Percentiles rank a stretch among this genome's conserved stretches.
Conservation (phyloP, 129 eudicot species). For the Dittrichia graveolens region DNA sequence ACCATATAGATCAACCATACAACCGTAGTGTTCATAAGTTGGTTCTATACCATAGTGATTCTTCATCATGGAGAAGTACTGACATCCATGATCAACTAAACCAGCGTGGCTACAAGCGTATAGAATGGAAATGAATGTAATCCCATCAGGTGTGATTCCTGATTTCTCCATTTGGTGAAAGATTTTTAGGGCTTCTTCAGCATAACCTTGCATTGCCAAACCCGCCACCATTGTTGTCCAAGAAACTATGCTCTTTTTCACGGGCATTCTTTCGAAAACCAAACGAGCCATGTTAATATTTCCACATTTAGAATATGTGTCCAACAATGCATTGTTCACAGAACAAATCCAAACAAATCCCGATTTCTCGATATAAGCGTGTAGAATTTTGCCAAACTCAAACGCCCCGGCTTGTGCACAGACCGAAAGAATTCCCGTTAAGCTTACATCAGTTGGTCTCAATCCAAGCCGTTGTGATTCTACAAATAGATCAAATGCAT, state of each 20-base stretch:
- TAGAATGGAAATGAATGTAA: constrained; percentile 39
- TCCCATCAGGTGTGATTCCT: constrained; percentile 39
- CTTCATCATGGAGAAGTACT: constrained; percentile 37
- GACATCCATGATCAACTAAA: constrained; percentile 29
- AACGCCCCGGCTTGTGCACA: constrained; percentile 48
- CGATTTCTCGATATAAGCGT: constrained; percentile 34
- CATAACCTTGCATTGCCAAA: constrained; percentile 51
- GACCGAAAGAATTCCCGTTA: constrained; percentile 44
- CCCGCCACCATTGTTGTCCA: constrained; percentile 58
- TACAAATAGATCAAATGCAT: constrained; percentile 40
- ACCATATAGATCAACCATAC: constrained; percentile 50
- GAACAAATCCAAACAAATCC: constrained; percentile 32
- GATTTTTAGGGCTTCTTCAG: constrained; percentile 34
- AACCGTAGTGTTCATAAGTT: constrained; percentile 41
- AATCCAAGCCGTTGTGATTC: constrained; percentile 29
- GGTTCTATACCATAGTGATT: constrained; percentile 34
- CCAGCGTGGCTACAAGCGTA: constrained; percentile 53
- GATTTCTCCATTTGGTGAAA: constrained; percentile 45
- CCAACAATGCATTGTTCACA: constrained; percentile 42
- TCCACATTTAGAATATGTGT: constrained; percentile 43
- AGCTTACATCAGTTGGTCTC: constrained; percentile 38
- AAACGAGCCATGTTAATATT: constrained; percentile 40
- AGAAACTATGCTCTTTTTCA: constrained; percentile 38
- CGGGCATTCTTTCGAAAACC: constrained; percentile 43
- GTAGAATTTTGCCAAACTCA: constrained; percentile 39